Evolutionary conservation across 106 monocot species (phyloP), one percentile per base, ranked within the genome.

Genomic region (Phalaenopsis aphrodite): DNA sequence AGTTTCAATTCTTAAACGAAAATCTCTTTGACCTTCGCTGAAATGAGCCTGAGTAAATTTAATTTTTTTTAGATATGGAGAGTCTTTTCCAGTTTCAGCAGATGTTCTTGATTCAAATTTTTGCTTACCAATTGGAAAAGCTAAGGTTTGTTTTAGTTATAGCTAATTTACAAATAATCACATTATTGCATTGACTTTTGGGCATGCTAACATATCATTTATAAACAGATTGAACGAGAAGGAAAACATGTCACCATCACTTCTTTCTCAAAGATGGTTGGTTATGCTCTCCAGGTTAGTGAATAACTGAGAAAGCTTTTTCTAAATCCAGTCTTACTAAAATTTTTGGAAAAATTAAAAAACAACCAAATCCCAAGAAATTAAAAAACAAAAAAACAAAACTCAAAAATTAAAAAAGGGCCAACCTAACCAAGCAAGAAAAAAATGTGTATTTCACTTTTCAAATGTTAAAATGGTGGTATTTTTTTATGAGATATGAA

Each of bases 261-360:
- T 61, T 88, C 98, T 61, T 93, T 85, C 85, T 99, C 98, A 48
- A 99, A 93, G 83, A 95, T 99, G 98, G 94, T 99, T 85, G 98
- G 94, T 15, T 93, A 85, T 84, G 81, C 98, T 80, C 91, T 99
- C 5, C 80, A 95, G 98, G 98, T 99, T 55, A 56, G 84, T 80
- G 14, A 47, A 52, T 49, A 12, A 11, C 49, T 45, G 74, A 18
- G 42, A 74, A 74, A 19, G 9, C 19, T 45, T 11, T 74, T 45
- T 74, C n/a, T 45, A 74, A n/a, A 19, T 74, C 45, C 74, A 74
- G 36, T 43, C 41, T n/a, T 42, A 18, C 17, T 30, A 30, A 30
- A 30, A 0, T n/a, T n/a, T n/a, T n/a, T n/a, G n/a, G n/a, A n/a
- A n/a, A n/a, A n/a, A n/a, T n/a, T n/a, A n/a, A n/a, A n/a, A n/a